Conservation (phyloP, 2,329 filamentous ascomycete genomes). For the Alternaria sp. region DNA sequence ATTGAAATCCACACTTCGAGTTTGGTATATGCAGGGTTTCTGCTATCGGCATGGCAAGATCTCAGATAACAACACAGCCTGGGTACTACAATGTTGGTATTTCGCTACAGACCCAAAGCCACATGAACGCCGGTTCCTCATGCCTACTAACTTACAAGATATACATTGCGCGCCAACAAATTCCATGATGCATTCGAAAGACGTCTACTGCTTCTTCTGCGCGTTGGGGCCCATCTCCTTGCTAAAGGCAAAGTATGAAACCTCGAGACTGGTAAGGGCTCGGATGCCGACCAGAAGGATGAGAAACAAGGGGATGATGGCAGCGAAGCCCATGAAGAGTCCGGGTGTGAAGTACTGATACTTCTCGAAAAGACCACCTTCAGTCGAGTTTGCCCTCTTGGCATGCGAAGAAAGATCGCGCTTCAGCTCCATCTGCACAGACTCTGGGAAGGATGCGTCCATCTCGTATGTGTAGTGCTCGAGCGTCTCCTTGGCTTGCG, state of each 20-base stretch:
- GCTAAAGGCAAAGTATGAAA: constrained; percentile 93
- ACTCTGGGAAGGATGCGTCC: constrained; percentile 67
- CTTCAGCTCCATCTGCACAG: constrained; percentile 77
- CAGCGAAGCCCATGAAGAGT: constrained; percentile 86
- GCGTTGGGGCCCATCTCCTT: constrained; percentile 92
- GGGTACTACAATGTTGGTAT: constrained; percentile 15
- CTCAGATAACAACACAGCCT: neutral
- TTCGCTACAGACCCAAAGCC: constrained; percentile 16
- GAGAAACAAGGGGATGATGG: constrained; percentile 72
- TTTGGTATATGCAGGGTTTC: neutral
- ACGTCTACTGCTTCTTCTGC: constrained; percentile 75
- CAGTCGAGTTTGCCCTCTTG: constrained; percentile 31
- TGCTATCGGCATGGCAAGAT: neutral
- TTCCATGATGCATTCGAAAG: neutral
- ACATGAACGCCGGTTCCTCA: constrained; percentile 14
- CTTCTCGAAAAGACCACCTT: constrained; percentile 75
- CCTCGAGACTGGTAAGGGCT: constrained; percentile 81
- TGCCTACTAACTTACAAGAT: constrained; percentile 19
- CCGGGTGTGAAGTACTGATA: constrained; percentile 95
- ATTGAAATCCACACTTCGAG: neutral
- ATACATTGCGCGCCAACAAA: constrained; percentile 12
- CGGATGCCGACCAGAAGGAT: constrained; percentile 82
- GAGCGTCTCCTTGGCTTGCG: constrained; percentile 32
- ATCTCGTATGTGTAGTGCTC: constrained; percentile 65
- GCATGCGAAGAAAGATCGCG: constrained; percentile 60